These are phyloP conservation scores for Aspergillus eucalypticola DNA, from an alignment of 2,329 filamentous ascomycete genomes.

Conservation along the genomic window DNA sequence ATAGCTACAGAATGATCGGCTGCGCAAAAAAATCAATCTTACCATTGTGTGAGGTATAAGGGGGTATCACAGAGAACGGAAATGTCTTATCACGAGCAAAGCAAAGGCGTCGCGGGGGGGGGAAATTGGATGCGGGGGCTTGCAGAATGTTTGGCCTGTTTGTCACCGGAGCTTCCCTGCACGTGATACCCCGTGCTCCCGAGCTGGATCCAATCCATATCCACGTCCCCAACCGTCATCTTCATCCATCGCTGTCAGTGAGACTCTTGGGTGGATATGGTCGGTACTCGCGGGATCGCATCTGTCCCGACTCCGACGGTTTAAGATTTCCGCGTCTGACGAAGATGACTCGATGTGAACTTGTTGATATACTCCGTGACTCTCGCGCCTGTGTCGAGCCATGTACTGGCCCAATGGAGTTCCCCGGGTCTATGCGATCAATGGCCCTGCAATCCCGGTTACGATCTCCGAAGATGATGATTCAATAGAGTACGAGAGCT, in stretches of 20 bases:
- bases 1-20: neutral
- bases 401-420: constrained; percentile 56
- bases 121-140: constrained; percentile 23
- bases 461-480: constrained; percentile 29
- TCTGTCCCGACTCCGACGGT: constrained; percentile 25
- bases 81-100: constrained; percentile 11
- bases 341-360: constrained; percentile 44
- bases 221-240: constrained; percentile 5
- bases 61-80: neutral
- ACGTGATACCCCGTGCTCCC: constrained; percentile 20
- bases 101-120: constrained; percentile 17
- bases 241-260: constrained; percentile 8
- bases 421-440: constrained; percentile 51
- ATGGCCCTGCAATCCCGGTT: constrained; percentile 42
- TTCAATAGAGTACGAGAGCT: constrained; percentile 16
- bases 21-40: neutral
- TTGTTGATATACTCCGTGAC: constrained; percentile 28
- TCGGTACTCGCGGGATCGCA: constrained; percentile 21
- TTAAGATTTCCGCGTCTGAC: constrained; percentile 20
- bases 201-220: constrained; percentile 7
- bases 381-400: constrained; percentile 32
- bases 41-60: constrained; percentile 23
- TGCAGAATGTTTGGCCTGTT: constrained; percentile 20
- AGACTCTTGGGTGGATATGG: constrained; percentile 23
- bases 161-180: constrained; percentile 13